Evolutionary conservation across 805 yeast species (phyloP), one percentile per base, ranked within the genome.

Genomic region (Yarrowia keelungensis): DNA sequence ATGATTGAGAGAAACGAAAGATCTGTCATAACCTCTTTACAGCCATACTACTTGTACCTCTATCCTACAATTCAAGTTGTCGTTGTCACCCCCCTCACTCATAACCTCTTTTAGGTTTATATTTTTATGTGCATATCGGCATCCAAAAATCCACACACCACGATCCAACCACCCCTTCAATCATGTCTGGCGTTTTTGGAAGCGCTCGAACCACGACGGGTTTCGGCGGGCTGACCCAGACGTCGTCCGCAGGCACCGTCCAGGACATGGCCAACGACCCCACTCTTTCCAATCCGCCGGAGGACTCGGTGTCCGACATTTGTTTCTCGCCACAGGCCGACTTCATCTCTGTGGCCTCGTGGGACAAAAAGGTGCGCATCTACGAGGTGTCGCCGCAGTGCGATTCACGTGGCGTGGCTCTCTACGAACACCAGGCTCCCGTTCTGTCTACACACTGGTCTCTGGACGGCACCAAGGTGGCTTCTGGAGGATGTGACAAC

Each of bases 351-450:
- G 95, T 87, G 3, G 85, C 96, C 16, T 89, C 96, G 16, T 95
- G 99, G 99, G 99, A 95, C 79, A 90, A 89, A 74, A 92, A 92
- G 76, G 97, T 92, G 50, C 85, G 98, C 71, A 88, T 95, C 68
- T 95, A 95, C 82, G 98, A 95, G 78, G 87, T 93, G 16, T 83
- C 88, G 51, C 82, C 84, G 67, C 84, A 85, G 47, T 97, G 97
- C 5, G 85, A 86, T 69, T 87, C 91, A 38, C 95, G 90, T 74
- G 97, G 97, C 9, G 81, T 97, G 62, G 97, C 98, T 0, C 77
- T 93, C 75, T 93, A 84, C 78, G 97, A 91, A 75, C 98, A 94
- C 76, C 91, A 89, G 45, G 97, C 86, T 0, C 97, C 98, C 0
- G 97, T 91, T 3, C 80, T 95, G 66, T 80, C 89, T 12, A 87